Percentiles rank a stretch among this genome's conserved stretches.
These are phyloP conservation scores for Suillus bovinus DNA, from an alignment of 768 basidiomycete genomes.

Conservation along the genomic window DNA sequence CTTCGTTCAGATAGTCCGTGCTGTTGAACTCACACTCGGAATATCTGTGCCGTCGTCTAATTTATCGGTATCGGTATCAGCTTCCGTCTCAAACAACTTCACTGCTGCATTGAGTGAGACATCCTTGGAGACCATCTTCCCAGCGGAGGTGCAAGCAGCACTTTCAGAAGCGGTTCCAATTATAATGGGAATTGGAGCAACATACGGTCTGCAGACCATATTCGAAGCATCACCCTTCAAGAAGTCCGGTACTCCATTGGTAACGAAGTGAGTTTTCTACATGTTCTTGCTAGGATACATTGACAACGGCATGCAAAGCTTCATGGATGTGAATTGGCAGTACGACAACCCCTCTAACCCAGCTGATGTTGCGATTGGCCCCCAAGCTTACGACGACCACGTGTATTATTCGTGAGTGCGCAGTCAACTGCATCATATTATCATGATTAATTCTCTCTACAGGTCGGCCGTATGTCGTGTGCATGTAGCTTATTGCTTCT, in stretches of 20 bases:
- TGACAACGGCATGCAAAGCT: constrained; percentile 41
- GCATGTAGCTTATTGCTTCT: no score
- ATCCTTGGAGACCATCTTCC: constrained; percentile 23
- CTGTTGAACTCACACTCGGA: constrained; percentile 62
- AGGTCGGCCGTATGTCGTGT: constrained; percentile 56
- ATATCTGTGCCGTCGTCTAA: constrained; percentile 36
- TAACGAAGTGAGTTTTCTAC: constrained; percentile 36
- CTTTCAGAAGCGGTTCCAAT: constrained; percentile 39
- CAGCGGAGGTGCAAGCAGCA: constrained; percentile 31
- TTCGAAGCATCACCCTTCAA: constrained; percentile 25
- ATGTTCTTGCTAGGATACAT: background rate
- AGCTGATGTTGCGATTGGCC: constrained; percentile 64
- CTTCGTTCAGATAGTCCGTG: constrained; percentile 68
- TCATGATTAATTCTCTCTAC: background rate
- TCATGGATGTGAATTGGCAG: constrained; percentile 85
- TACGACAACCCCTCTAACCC: constrained; percentile 69
- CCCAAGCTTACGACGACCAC: constrained; percentile 78
- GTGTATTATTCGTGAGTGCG: constrained; percentile 67
- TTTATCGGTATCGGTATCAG: constrained; percentile 9
- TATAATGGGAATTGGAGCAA: constrained; percentile 28
- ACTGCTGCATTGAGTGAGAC: constrained; percentile 33
- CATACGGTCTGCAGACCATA: constrained; percentile 21
- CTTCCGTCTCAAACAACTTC: constrained; percentile 33
- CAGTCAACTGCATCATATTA: background rate
- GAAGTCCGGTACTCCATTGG: constrained; percentile 27